Base-by-base conservation (phyloP, 2,329 filamentous ascomycete species). In the Aspergillus sojae region DNA sequence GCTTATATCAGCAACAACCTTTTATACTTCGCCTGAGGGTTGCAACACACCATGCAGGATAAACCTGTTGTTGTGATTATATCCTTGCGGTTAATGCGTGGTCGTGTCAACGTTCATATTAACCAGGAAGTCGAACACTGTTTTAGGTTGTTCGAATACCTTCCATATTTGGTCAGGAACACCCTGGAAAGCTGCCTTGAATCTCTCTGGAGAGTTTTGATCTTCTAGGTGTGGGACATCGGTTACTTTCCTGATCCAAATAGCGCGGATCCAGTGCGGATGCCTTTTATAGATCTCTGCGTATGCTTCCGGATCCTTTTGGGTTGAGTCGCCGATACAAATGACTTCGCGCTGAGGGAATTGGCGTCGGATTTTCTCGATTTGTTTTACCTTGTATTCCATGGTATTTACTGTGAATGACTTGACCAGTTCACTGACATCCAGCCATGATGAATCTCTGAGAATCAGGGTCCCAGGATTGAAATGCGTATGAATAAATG, bases 291-390 rank as follows among this genome's bases (percentile, higher is more conserved):
- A 93, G 78, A 92, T 88, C 69, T 94, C 89, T 32, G 89, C 94
- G 73, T 97, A 98, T 0, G 92, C 88, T 75, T 98, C 94, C 0
- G 94, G 94, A 71, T 98, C 94, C 30, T 88, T 90, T 78, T 97
- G 94, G 0, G 94, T 97, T 45, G 90, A 94, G 78, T 98, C 94
- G 0, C 94, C 94, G 67, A 98, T 89, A 69, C 89, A 89, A 66
- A 98, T 87, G 79, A 96, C 89, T 70, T 90, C 91, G 64, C 91
- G 84, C 69, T 85, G 84, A 0, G 94, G 94, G 56, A 97, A 83
- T 91, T 91, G 95, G 1, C 79, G 78, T 69, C 93, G 86, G 30
- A 98, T 86, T 79, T 93, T 92, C 62, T 85, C 84, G 77, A 97
- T 93, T 21, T 91, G 88, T 62, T 89, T 86, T 12, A 91, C 86